Evolutionary conservation across 257 asterid genomes (phyloP).

Genomic region (Phtheirospermum japonicum): DNA sequence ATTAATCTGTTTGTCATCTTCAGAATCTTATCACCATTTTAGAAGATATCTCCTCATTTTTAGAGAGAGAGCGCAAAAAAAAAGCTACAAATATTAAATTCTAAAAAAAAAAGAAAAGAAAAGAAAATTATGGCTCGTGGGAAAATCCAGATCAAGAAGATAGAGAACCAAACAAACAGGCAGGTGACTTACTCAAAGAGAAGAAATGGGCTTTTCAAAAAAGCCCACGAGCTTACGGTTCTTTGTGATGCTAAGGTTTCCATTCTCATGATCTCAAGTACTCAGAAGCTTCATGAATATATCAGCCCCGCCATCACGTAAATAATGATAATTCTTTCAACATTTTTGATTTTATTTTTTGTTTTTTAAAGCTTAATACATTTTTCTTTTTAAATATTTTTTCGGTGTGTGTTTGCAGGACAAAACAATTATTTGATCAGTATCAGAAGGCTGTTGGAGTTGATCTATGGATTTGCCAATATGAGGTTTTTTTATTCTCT

Average conservation of each 20-base stretch:
- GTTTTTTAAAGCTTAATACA: too few relatives aligned
- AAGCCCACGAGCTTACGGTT: conserved; percentile 89
- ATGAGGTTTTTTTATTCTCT: conserved; percentile 58
- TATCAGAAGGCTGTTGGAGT: conserved; percentile 69
- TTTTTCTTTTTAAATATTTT: neutral
- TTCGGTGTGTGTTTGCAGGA: too few relatives aligned
- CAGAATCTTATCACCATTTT: too few relatives aligned
- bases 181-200: conserved; percentile 98
- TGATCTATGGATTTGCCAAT: conserved; percentile 84
- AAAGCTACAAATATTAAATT: too few relatives aligned
- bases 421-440: conserved; percentile 75
- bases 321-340: conserved; percentile 24
- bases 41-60: too few relatives aligned
- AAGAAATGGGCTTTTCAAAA: conserved; percentile 91
- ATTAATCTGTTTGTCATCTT: too few relatives aligned
- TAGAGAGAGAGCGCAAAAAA: too few relatives aligned
- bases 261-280: conserved; percentile 73
- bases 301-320: conserved; percentile 76
- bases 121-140: conserved; percentile 74
- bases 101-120: neutral
- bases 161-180: conserved; percentile 93
- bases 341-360: too few relatives aligned
- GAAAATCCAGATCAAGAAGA: conserved; percentile 95
- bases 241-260: conserved; percentile 93
- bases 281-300: conserved; percentile 89